Percentiles rank a stretch among this genome's conserved stretches.
Conservation (phyloP, 192 early-diverging fungal genomes). For the Gamsiella multidivaricata region DNA sequence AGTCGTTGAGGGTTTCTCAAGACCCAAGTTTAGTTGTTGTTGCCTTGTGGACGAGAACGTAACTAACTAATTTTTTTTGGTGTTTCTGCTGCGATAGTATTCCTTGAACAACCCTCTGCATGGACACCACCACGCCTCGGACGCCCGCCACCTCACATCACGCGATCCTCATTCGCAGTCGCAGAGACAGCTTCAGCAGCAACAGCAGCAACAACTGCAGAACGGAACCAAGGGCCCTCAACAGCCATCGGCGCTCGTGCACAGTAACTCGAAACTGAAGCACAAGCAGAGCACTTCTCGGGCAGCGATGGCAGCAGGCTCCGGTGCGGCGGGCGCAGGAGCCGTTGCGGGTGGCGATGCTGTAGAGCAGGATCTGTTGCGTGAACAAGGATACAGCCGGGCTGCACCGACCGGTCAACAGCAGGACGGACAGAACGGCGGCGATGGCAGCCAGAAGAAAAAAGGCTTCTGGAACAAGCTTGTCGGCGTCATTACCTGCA, state of each 20-base stretch:
- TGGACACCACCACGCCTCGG: constrained; percentile 27
- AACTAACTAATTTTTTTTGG: background rate
- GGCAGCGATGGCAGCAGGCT: background rate
- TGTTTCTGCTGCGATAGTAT: constrained; percentile 7
- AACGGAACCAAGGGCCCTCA: constrained; percentile 21
- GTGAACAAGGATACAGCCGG: constrained; percentile 44
- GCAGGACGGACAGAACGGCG: constrained; percentile 22
- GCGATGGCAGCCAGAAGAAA: constrained; percentile 47
- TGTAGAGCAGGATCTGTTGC: constrained; percentile 34
- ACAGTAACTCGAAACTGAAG: constrained; percentile 50
- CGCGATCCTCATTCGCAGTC: constrained; percentile 39
- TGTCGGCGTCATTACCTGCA: constrained; percentile 59
- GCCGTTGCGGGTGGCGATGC: background rate
- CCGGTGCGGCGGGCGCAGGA: background rate
- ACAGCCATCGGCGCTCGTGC: constrained; percentile 36
- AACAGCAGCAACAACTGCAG: constrained; percentile 20
- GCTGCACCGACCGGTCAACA: constrained; percentile 22
- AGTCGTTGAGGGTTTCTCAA: background rate
- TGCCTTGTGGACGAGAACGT: background rate
- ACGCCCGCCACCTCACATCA: constrained; percentile 23
- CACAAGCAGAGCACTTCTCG: constrained; percentile 35
- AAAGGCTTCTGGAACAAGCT: constrained; percentile 58
- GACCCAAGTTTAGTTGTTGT: too few relatives aligned
- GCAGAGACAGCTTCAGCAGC: constrained; percentile 24
- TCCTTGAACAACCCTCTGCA: constrained; percentile 48